Evolutionary conservation across 768 basidiomycete species (phyloP), one percentile per base, ranked within the genome.

Genomic region (Hortiboletus flavorubellus): DNA sequence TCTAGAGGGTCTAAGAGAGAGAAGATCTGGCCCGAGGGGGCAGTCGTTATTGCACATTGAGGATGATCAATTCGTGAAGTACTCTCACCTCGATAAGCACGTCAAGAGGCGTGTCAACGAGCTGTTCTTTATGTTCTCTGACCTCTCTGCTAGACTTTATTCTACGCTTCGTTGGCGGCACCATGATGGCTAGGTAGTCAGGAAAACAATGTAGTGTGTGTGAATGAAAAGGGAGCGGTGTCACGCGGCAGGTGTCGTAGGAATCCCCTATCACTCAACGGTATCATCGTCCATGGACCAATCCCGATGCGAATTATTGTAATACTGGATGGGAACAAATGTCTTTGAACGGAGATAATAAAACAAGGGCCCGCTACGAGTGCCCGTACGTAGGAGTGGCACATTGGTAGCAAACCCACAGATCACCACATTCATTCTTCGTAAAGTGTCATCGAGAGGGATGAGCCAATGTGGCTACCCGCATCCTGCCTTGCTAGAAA

Each of bases 1-100:
- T 74, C 70, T 5, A 67, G 34, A 1, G 74, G 72, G 9, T 68
- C 63, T 12, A 73, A 51, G 51, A 65, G 52, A 5, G 60, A 59
- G 26, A 74, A 66, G 31, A 72, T 46, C 59, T 60, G 16, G 7
- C 10, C 18, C 18, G 18, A 26, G 21, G 14, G 7, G 29, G 31
- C 15, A 10, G 26, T 29, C 37, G 15, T 48, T 21, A 35, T 59
- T 43, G 34, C 8, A 29, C 29, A 35, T 2, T 21, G 8, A 44
- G 12, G 0, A 31, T 21, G 15, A 34, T 31, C 18, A n/a, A 30
- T 38, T 34, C 3, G 45, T 7, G 34, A 33, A 41, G 26, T 11
- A 16, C 44, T 2, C 53, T 42, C 30, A 64, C 62, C 58, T 64
- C 54, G 38, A 60, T 16, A 1, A 63, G 38, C 12, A 60, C 42